phyloP scores from a whole-genome alignment of 805 yeast genomes.

The Metschnikowia lachancei region DNA sequence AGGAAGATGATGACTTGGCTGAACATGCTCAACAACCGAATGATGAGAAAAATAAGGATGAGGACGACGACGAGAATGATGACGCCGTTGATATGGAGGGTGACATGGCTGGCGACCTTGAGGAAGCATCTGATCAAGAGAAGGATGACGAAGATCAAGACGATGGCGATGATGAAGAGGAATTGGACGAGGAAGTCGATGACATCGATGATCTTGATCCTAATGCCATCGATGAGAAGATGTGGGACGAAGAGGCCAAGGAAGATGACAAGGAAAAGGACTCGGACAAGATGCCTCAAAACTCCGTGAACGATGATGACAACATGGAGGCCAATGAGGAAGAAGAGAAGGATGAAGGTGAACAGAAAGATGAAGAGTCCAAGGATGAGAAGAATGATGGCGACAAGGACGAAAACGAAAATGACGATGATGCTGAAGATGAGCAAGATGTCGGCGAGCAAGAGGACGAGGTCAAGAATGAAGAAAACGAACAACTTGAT shows the following conservation, averaged over 20 bases:
- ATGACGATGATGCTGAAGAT: conserved; percentile 53
- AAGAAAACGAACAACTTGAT: conserved; percentile 67
- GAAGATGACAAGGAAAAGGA: conserved; percentile 79
- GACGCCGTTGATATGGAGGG: conserved; percentile 95
- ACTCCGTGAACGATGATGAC: conserved; percentile 50
- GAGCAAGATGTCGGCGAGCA: conserved; percentile 80
- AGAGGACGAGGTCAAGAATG: conserved; percentile 71
- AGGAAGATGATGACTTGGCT: conserved; percentile 84
- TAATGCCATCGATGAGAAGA: conserved; percentile 91
- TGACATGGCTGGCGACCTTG: conserved; percentile 92
- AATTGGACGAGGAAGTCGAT: conserved; percentile 84
- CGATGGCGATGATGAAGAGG: conserved; percentile 44
- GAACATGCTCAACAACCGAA: conserved; percentile 76
- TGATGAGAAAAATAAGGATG: conserved; percentile 61
- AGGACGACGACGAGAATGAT: conserved; percentile 63
- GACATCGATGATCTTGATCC: conserved; percentile 89
- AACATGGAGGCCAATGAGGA: conserved; percentile 46
- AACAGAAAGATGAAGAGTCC: conserved; percentile 31
- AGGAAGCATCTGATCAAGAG: conserved; percentile 71
- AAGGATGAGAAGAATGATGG: conserved; percentile 35
- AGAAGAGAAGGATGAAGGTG: conserved; percentile 40
- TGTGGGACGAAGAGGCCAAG: conserved; percentile 94
- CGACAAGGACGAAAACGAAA: conserved; percentile 43
- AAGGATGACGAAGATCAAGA: conserved; percentile 45
- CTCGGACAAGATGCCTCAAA: conserved; percentile 65